Evolutionary conservation across 208 protist species (phyloP), one percentile per base, ranked within the genome.

Genomic region (Crithidia sp.): DNA sequence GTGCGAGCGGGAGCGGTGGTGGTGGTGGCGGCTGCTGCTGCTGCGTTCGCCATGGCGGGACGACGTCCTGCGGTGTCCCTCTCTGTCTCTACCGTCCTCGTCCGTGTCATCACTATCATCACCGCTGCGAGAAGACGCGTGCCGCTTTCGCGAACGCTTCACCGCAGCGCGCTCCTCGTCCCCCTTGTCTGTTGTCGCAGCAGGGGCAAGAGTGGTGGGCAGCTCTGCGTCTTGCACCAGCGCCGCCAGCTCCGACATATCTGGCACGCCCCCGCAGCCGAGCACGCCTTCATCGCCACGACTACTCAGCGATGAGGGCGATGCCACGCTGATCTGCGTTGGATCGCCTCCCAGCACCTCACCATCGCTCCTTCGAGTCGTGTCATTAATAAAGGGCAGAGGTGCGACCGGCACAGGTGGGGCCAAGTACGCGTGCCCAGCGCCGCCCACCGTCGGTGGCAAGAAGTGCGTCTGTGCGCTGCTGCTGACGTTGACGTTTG

Each of bases 301-400:
- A 28, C 28, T 28, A 28, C 28, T 0, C 28, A 28, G 28, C 28
- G 28, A 28, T 28, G 28, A 1, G 28, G 28, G 28, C 28, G 28
- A 28, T 28, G 28, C 28, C 28, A 28, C 7, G 6, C 53, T 57
- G 5, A 52, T 19, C 66, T 71, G 73, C 66, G 73, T 78, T 17
- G 73, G 65, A 28, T 78, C 73, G 5, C 19, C 43, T 1, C 47
- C 17, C 47, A 59, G n/a, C 66, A 36, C 54, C 55, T 56, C 28
- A 5, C 14, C 28, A 28, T 28, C 52, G 40, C 7, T 8, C 36
- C 49, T 41, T n/a, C 7, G 14, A 36, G 13, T 41, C 13, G 64
- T 50, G 64, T 77, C 72, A 45, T 55, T 66, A 5, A 78, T 66
- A 52, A 72, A 71, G 6, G 73, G 73, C 8, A 72, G 66, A 39